Base-by-base conservation (phyloP, 2,329 filamentous ascomycete species). In the Fusarium begoniae region DNA sequence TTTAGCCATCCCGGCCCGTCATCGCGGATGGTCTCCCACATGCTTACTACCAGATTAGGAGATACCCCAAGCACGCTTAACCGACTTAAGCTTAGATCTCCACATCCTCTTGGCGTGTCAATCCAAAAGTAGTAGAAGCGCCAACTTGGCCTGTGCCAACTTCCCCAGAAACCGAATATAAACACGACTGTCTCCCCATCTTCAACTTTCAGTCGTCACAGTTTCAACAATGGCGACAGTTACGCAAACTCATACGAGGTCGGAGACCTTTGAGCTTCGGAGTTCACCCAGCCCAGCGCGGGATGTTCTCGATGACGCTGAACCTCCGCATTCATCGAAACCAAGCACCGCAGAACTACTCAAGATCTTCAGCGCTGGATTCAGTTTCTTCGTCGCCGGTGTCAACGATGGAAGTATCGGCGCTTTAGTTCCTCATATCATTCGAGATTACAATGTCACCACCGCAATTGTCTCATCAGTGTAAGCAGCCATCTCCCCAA, bases 301-400 rank as follows among this genome's bases (percentile, higher is more conserved):
- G 15, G 8, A 24, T 14, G 38, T 54, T 0, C 28, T 26, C 3
- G 18, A 58, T 22, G 54, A 73, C 3, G 4, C 20, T 5, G 60
- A 62, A 14, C 44, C 64, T 2, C 32, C 24, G 1, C n/a, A 20
- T 37, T 57, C 40, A 2, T 66, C 41, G 13, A 53, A 72, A 3
- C 63, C 68, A 8, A 63, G 32, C 1, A 51, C 15, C 3, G 14
- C 8, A 9, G 64, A 74, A 2, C 8, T 75, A 3, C 68, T 88
- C 41, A 90, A 89, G 76, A 80, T 92, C 6, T 61, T 87, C 43
- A 88, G 87, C 48, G 85, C 88, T 6, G 87, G 86, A 1, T 87
- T 91, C 70, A 90, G 89, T 0, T 92, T 92, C 82, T 91, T 92
- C 76, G 89, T 90, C 37, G 89, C 90, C 0, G 90, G 91, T 1